Evolutionary conservation across 352 stramenopile species (phyloP), one percentile per base, ranked within the genome.

Genomic region (Phytophthora megakarya): DNA sequence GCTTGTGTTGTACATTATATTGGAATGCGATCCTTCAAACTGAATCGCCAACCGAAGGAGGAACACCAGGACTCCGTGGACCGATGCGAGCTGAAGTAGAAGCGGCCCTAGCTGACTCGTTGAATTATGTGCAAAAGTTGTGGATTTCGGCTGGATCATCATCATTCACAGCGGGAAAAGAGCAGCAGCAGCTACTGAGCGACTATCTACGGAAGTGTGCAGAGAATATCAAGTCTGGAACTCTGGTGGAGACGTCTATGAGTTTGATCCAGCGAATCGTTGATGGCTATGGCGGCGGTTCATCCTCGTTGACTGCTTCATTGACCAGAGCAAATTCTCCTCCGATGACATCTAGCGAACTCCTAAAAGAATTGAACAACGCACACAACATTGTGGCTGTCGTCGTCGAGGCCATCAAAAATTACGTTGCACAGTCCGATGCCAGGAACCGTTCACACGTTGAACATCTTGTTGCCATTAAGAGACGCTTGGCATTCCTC

Each of bases 121-220:
- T 94, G 16, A 92, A 91, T 37, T 57, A 84, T 25, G 73, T 94
- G 7, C 80, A 91, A 68, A 86, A 83, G 21, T 52, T 84, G 22
- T 92, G 85, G 82, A 39, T 78, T 33, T 67, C 67, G 5, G 73
- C 74, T 2, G 77, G 67, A 21, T 73, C 71, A 8, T 81, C 73
- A 8, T 80, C 65, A 19, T 88, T 73, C 1, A 40, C 80, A 16
- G 79, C 76, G 25, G 75, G 78, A n/a, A 91, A 88, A 59, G 80
- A 91, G 43, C 80, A 90, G 16, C 83, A 89, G 33, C 81, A 88
- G n/a, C 67, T 90, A 19, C 43, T 92, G 22, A 78, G 75, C 18
- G 72, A 90, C 26, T 94, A 94, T 70, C 25, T 94, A 15, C 61
- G 75, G n/a, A 89, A 90, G 35, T 92, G 85, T 56, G 75, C 80